Evolutionary conservation across 495 filamentous ascomycete genomes (phyloP).

Genomic region (Tuber brumale): DNA sequence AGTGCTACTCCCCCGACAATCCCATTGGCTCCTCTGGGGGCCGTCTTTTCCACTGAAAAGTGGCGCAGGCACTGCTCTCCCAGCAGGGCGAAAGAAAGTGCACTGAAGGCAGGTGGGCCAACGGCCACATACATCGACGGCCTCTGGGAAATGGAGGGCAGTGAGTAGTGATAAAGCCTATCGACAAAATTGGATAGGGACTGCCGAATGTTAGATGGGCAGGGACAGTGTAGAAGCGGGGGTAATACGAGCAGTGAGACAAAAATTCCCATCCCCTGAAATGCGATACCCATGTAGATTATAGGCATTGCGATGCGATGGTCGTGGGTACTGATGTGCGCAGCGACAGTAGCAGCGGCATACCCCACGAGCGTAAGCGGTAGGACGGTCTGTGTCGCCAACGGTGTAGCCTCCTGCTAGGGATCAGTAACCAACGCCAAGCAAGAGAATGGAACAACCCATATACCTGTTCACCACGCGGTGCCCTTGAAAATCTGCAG

Average conservation of each 20-base stretch:
- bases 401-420: slow-evolving; percentile 21
- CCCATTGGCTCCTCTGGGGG: slow-evolving; percentile 15
- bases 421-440: background rate
- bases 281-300: slow-evolving; percentile 29
- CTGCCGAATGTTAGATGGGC: background rate
- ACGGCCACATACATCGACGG: slow-evolving; percentile 33
- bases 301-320: slow-evolving; percentile 30
- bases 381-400: slow-evolving; percentile 28
- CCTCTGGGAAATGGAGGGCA: slow-evolving; percentile 13
- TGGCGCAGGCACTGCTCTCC: slow-evolving; percentile 31
- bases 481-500: slow-evolving; percentile 22
- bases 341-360: slow-evolving; percentile 26
- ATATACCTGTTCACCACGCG: slow-evolving; percentile 13
- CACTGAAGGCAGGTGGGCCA: slow-evolving; percentile 35
- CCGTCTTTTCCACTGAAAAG: slow-evolving; percentile 15
- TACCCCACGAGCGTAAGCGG: slow-evolving; percentile 38
- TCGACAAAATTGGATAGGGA: slow-evolving; percentile 30
- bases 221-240: background rate
- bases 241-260: slow-evolving; percentile 27
- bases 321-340: slow-evolving; percentile 18
- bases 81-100: slow-evolving; percentile 27
- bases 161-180: slow-evolving; percentile 23
- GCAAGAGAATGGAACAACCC: background rate
- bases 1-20: slow-evolving; percentile 30
- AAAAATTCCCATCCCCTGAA: slow-evolving; percentile 37